Evolutionary conservation across 2,329 filamentous ascomycete genomes (phyloP).

Genomic region (Aspergillus melleus): DNA sequence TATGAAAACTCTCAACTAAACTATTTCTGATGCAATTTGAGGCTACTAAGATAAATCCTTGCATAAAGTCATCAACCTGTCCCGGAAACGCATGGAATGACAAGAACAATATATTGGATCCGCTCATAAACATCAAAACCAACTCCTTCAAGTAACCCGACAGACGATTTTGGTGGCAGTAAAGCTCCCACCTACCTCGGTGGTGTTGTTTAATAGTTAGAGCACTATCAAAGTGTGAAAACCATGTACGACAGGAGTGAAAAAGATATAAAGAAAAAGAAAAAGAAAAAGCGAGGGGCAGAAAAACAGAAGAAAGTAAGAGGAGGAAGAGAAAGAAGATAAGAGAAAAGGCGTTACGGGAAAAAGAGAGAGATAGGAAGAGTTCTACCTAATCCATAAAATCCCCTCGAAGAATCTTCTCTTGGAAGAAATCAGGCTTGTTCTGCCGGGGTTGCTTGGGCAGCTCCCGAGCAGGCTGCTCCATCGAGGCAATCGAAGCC

Average conservation of each 20-base stretch:
- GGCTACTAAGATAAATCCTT: neutral
- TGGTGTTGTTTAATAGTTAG: neutral
- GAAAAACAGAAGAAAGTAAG: slow-evolving; percentile 2
- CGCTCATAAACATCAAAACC: neutral
- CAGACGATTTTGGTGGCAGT: neutral
- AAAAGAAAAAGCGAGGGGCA: neutral
- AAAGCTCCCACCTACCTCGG: neutral
- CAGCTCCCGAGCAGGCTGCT: slow-evolving; percentile 52
- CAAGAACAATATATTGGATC: neutral
- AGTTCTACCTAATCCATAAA: slow-evolving; percentile 78
- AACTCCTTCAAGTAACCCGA: neutral
- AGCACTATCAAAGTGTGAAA: no score
- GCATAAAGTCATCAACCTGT: neutral
- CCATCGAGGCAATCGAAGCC: slow-evolving; percentile 54
- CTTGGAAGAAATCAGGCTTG: slow-evolving; percentile 92
- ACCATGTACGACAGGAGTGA: no score
- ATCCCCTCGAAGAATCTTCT: slow-evolving; percentile 94
- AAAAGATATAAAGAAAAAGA: no score
- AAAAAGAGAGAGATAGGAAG: neutral
- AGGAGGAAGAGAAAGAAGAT: neutral
- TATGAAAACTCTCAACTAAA: neutral
- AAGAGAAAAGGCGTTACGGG: no score
- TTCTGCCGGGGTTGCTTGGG: slow-evolving; percentile 51
- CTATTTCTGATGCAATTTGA: slow-evolving; percentile 4
- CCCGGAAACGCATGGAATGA: neutral